These are phyloP conservation scores for Biscogniauxia mediterranea DNA, from an alignment of 2,329 filamentous ascomycete genomes.

Conservation along the genomic window DNA sequence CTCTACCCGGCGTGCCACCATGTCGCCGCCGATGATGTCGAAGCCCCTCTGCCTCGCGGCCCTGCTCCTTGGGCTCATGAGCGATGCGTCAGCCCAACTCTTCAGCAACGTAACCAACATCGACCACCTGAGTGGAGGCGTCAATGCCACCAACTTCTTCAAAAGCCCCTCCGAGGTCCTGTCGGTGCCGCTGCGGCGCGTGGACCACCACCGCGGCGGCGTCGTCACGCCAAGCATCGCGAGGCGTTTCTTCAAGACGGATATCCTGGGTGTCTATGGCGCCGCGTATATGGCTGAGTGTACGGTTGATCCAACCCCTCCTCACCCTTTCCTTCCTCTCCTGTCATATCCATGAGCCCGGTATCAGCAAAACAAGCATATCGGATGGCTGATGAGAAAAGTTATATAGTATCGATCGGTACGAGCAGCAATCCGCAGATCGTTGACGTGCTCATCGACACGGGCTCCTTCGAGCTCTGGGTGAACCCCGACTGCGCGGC, in stretches of 20 bases:
- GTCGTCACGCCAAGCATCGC: conserved; percentile 27
- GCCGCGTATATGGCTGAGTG: conserved; percentile 33
- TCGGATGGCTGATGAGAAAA: conserved; percentile 11
- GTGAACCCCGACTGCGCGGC: conserved; percentile 49
- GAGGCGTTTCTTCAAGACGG: conserved; percentile 27
- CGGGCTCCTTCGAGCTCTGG: conserved; percentile 55
- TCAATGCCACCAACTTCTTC: conserved; percentile 15
- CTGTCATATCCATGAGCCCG: background rate
- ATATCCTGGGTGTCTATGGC: conserved; percentile 29
- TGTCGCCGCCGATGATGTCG: background rate
- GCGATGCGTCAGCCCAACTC: conserved; percentile 6
- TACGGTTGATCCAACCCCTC: conserved; percentile 12
- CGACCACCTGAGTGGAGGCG: background rate
- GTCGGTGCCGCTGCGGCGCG: conserved; percentile 27
- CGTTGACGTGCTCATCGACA: conserved; percentile 48
- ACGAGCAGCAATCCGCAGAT: conserved; percentile 37
- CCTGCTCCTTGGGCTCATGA: conserved; percentile 5
- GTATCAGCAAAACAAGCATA: no score
- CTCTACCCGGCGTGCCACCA: background rate
- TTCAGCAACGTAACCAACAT: conserved; percentile 5
- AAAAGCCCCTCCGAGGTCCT: conserved; percentile 21
- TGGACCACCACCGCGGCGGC: conserved; percentile 23
- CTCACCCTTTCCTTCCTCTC: background rate
- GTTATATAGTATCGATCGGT: conserved; percentile 43
- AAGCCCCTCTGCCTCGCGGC: background rate